phyloP scores from a whole-genome alignment of 306 rosid genomes.

The Lathyrus sativus region DNA sequence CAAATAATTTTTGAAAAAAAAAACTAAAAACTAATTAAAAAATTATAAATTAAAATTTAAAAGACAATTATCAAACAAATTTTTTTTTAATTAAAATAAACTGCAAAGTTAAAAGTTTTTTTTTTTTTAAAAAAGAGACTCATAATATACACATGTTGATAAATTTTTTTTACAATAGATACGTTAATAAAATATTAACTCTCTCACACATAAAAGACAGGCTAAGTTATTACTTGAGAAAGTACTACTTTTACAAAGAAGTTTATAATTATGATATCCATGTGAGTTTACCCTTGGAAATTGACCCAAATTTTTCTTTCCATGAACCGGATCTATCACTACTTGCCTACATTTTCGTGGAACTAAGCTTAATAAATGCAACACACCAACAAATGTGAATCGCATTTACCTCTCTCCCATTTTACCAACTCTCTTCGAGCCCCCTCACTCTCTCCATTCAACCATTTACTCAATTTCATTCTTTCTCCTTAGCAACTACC shows the following conservation, averaged over 20 bases:
- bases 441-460: neutral
- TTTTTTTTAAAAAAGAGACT: too few relatives aligned
- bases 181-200: too few relatives aligned
- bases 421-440: slow-evolving; percentile 19
- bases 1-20: too few relatives aligned
- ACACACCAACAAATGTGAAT: slow-evolving; percentile 3
- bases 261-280: slow-evolving; percentile 1
- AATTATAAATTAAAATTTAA: too few relatives aligned
- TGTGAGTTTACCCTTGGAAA: neutral
- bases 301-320: neutral
- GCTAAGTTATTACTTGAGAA: too few relatives aligned
- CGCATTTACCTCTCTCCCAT: slow-evolving; percentile 1
- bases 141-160: too few relatives aligned
- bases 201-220: too few relatives aligned
- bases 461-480: neutral
- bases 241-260: neutral
- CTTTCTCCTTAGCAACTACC: neutral
- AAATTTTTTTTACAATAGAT: too few relatives aligned
- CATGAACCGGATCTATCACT: neutral
- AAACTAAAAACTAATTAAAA: too few relatives aligned
- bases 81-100: too few relatives aligned
- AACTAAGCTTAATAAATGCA: slow-evolving; percentile 3
- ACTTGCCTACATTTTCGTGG: neutral
- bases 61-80: too few relatives aligned
- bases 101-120: too few relatives aligned